phyloP scores from a whole-genome alignment of 495 filamentous ascomycete species.

The Penicillium antarcticum region DNA sequence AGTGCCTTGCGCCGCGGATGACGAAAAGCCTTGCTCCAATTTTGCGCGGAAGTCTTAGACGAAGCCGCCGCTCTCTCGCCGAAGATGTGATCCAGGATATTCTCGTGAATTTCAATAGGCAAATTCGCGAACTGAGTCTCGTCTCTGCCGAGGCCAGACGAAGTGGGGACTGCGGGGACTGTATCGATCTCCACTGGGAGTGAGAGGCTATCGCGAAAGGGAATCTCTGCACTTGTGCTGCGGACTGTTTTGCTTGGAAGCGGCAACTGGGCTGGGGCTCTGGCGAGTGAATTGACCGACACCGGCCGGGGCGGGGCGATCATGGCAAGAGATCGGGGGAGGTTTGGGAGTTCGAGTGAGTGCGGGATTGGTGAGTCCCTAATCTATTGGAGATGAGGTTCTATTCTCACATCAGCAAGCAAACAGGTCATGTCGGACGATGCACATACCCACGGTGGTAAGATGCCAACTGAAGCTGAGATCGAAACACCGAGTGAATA shows the following conservation, averaged over 20 bases:
- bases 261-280: constrained; percentile 11
- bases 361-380: no score
- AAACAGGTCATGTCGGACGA: not conserved
- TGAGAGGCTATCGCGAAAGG: constrained; percentile 15
- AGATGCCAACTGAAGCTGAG: no score
- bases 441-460: not conserved
- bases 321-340: constrained; percentile 13
- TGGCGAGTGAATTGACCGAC: constrained; percentile 34
- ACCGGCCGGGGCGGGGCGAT: constrained; percentile 33
- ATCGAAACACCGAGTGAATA: not conserved
- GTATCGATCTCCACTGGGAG: no score
- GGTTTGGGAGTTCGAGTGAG: no score
- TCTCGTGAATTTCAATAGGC: constrained; percentile 69
- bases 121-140: constrained; percentile 46
- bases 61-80: constrained; percentile 54
- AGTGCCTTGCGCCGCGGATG: constrained; percentile 65
- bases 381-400: not conserved
- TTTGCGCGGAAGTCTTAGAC: constrained; percentile 45
- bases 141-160: constrained; percentile 13
- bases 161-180: constrained; percentile 9
- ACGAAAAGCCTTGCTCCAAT: constrained; percentile 62
- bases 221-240: constrained; percentile 26
- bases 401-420: not conserved
- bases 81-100: constrained; percentile 65
- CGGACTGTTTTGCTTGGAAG: constrained; percentile 20